Evolutionary conservation across 73 alveolate genomes (phyloP), one percentile per base, ranked within the genome.

Genomic region (Blepharisma japonicum): DNA sequence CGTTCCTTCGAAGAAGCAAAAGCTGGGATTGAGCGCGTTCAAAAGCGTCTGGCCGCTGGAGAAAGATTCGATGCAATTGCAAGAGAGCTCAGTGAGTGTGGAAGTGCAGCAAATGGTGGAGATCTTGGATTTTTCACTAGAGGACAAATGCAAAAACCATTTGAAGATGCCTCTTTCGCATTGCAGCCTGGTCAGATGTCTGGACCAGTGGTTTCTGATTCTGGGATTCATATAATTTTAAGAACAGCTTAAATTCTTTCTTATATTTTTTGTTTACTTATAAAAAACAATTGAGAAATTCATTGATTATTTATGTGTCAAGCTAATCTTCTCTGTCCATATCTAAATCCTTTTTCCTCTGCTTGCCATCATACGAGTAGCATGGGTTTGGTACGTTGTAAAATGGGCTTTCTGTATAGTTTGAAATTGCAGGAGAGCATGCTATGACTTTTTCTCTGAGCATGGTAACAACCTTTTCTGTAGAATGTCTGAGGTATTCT

Each of bases 91-190:
- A 80, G 94, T 68, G 98, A 94, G 88, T 94, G 99, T 85, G 84
- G 97, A 56, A 80, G 94, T 18, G 95, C 97, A 77, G 95, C 90
- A 80, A 55, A 88, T 39, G 99, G 99, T 2, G 99, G 99, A 14
- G 99, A 94, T 79, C 87, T 94, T 50, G 99, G 99, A 6, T 27
- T 83, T 55, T 94, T 94, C 81, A 93, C 94, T 23, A 81, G 92
- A 71, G 99, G 99, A 27, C 87, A 93, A 68, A 94, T 94, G 99
- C 95, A 93, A 81, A 68, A 87, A 56, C 80, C 89, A 32, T 94
- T 94, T 86, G 99, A 94, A 86, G 97, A 94, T 71, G 99, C 91
- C 20, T 96, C 98, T 6, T 94, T 94, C 81, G 94, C 91, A 46
- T 78, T 94, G 38, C 71, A 84, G 48, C 92, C 88, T 20, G 99